Percentiles rank a stretch among this genome's conserved stretches.
Conservation (phyloP, 495 filamentous ascomycete genomes). For the Schizothecium vesticola region DNA sequence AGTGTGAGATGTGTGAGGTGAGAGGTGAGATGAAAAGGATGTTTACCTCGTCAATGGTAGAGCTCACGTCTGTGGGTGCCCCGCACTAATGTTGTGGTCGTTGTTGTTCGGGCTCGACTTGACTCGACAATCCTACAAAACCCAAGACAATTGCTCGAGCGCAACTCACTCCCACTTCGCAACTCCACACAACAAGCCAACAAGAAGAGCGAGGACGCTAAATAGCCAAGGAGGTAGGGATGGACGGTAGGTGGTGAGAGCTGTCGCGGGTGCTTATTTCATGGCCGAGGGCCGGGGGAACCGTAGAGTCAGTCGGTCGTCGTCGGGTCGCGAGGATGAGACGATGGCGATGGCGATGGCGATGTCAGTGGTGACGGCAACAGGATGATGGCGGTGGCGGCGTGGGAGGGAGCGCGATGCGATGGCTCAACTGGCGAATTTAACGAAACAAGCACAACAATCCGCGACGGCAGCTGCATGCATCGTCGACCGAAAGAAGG, state of each 20-base stretch:
- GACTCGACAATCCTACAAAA: not conserved
- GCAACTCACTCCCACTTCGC: not conserved
- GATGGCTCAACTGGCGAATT: not conserved
- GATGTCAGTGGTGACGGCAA: not conserved
- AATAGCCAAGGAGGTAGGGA: not conserved
- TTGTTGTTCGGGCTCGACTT: not conserved
- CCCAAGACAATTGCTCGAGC: not conserved
- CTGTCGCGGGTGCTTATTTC: not conserved
- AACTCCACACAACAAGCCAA: not conserved
- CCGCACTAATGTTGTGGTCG: not conserved
- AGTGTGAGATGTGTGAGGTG: not conserved
- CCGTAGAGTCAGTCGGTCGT: not conserved
- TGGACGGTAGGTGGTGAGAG: not conserved
- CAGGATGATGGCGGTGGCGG: not conserved
- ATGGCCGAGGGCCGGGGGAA: not conserved
- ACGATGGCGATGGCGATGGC: not conserved
- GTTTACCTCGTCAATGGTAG: not conserved
- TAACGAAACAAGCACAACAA: constrained; percentile 14
- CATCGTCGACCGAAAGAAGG: constrained; percentile 28
- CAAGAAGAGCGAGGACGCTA: not conserved
- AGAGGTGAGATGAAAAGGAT: not conserved
- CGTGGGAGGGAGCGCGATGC: not conserved
- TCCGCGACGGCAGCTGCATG: not conserved
- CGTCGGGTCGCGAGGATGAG: not conserved
- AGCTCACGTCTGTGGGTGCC: not conserved